Percentiles rank a stretch among this genome's conserved stretches.
Conservation (phyloP, 2,329 filamentous ascomycete species). For the Diaporthe sp. region DNA sequence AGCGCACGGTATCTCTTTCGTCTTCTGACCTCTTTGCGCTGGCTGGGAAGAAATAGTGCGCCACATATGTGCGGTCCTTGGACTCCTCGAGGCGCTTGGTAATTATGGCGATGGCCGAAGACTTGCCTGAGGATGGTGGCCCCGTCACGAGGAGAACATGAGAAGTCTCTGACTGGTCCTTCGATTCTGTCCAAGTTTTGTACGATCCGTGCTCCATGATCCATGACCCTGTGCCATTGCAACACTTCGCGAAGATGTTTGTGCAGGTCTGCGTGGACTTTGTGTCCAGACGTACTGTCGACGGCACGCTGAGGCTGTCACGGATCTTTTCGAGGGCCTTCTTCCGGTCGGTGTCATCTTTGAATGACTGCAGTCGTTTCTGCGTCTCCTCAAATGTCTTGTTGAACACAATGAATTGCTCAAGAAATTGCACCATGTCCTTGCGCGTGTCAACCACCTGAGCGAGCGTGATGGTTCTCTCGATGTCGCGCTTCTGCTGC, state of each 20-base stretch:
- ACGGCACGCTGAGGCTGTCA: slow-evolving; percentile 41
- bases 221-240: slow-evolving; percentile 33
- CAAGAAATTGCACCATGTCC: not conserved
- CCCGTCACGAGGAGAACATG: slow-evolving; percentile 45
- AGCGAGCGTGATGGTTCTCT: slow-evolving; percentile 45
- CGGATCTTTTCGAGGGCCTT: slow-evolving; percentile 45
- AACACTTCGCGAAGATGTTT: slow-evolving; percentile 39
- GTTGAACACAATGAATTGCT: slow-evolving; percentile 36
- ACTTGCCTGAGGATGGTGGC: slow-evolving; percentile 46
- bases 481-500: slow-evolving; percentile 45
- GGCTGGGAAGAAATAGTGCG: slow-evolving; percentile 47
- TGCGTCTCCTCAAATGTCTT: slow-evolving; percentile 44
- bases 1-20: slow-evolving; percentile 44
- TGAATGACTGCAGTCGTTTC: slow-evolving; percentile 42
- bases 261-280: slow-evolving; percentile 46
- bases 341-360: slow-evolving; percentile 42
- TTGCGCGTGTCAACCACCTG: not conserved
- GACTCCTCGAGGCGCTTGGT: slow-evolving; percentile 47
- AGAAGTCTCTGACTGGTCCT: not conserved
- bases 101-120: slow-evolving; percentile 44
- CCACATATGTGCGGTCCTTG: slow-evolving; percentile 45
- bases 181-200: not conserved
- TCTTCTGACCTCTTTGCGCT: slow-evolving; percentile 42
- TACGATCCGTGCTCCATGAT: slow-evolving; percentile 12
- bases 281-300: slow-evolving; percentile 44